Base-by-base conservation (phyloP, 169 alveolate genomes). In the Hepatocystis sp. region DNA sequence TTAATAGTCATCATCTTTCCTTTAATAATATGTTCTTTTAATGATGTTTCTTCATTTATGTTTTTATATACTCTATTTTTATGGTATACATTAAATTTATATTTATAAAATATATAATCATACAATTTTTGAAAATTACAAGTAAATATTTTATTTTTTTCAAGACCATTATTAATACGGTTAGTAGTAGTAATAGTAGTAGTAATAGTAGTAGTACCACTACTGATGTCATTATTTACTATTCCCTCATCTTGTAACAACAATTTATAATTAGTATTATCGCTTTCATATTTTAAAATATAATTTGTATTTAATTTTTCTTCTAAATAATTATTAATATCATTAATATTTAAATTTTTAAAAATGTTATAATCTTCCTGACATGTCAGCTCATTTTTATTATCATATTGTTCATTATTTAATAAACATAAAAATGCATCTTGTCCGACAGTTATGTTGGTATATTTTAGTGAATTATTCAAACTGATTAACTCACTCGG, bases 91-190 rank as follows among this genome's bases (percentile, higher is more conserved):
- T 81, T 60, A 39, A 81, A 47, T 63, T 81, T 81, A 56, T 47
- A 67, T 49, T 81, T 81, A 65, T 63, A 81, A 53, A 81, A 81
- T 23, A 81, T 81, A 53, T 81, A 81, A 56, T 81, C 89, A 36
- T 81, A 81, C 17, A 81, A 0, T 39, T 49, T 81, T 63, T 81
- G 21, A 42, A 81, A 81, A 15, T 49, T 81, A 17, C 89, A 81
- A 8, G 30, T 53, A 21, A 58, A 17, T 27, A 30, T 30, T 3
- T 7, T 11, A 27, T 47, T 53, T 49, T 8, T 8, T 10, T 49
- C 52, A 0, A n/a, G n/a, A n/a, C n/a, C n/a, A n/a, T n/a, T n/a
- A n/a, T n/a, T n/a, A n/a, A n/a, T n/a, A n/a, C n/a, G n/a, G n/a
- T n/a, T n/a, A n/a, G n/a, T n/a, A n/a, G n/a, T n/a, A n/a, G n/a